These are phyloP conservation scores for Arthrinium phaeospermum DNA, from an alignment of 2,329 filamentous ascomycete species.

Conservation along the genomic window DNA sequence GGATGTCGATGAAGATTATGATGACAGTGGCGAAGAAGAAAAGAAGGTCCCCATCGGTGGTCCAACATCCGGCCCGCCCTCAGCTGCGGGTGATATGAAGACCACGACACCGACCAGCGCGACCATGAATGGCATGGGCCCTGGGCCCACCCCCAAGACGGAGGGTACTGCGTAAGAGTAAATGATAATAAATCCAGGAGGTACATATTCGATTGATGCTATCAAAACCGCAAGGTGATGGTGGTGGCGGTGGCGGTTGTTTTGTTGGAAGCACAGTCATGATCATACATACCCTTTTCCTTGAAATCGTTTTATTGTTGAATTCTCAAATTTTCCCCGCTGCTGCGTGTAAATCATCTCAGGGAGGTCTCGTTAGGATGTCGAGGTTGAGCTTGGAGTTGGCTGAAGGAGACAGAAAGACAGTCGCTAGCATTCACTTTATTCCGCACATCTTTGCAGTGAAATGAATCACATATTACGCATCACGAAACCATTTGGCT, in stretches of 20 bases:
- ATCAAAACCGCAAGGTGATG: slow-evolving; percentile 14
- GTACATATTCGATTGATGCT: slow-evolving; percentile 15
- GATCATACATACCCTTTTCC: slow-evolving; percentile 22
- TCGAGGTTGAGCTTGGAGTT: slow-evolving; percentile 22
- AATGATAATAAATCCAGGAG: slow-evolving; percentile 10
- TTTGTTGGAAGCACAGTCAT: slow-evolving; percentile 8
- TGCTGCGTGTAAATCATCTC: slow-evolving; percentile 26
- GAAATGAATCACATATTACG: not conserved
- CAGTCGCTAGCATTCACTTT: slow-evolving; percentile 27
- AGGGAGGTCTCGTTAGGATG: slow-evolving; percentile 22
- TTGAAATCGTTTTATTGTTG: slow-evolving; percentile 3
- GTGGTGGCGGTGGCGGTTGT: not conserved
- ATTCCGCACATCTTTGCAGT: not conserved
- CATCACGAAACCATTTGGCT: not conserved
- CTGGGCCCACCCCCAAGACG: slow-evolving; percentile 48
- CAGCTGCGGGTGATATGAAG: slow-evolving; percentile 59
- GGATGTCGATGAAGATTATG: slow-evolving; percentile 97
- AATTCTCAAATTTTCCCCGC: not conserved
- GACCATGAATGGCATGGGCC: slow-evolving; percentile 37
- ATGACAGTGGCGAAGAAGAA: slow-evolving; percentile 90
- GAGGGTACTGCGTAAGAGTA: slow-evolving; percentile 42
- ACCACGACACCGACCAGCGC: slow-evolving; percentile 35
- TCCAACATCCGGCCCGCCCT: slow-evolving; percentile 52
- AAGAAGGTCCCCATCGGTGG: slow-evolving; percentile 59
- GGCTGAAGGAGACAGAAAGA: slow-evolving; percentile 27